Conservation (phyloP, 768 basidiomycete genomes). For the Boletus rex-veris region DNA sequence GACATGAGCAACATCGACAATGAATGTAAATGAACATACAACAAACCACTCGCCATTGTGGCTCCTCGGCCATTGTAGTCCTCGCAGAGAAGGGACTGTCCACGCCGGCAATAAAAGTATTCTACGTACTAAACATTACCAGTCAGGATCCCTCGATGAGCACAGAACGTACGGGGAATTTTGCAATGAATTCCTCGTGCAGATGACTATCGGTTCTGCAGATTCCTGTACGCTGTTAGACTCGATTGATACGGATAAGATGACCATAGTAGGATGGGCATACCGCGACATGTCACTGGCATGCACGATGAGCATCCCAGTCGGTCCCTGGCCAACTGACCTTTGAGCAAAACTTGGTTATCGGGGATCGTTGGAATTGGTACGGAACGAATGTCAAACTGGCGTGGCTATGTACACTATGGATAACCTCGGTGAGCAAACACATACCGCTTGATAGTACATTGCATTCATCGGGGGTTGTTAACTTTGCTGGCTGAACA, state of each 20-base stretch:
- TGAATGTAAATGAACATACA: too few species aligned
- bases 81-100: conserved; percentile 75
- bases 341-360: too few species aligned
- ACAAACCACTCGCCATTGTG: conserved; percentile 73
- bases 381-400: too few species aligned
- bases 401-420: too few species aligned
- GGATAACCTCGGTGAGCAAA: too few species aligned
- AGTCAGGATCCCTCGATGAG: background rate
- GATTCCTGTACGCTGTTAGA: conserved; percentile 35
- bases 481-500: too few species aligned
- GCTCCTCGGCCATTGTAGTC: conserved; percentile 76
- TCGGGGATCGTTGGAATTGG: too few species aligned
- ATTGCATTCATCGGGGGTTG: too few species aligned
- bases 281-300: conserved; percentile 39
- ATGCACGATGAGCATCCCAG: background rate
- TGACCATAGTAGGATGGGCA: conserved; percentile 1
- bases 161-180: conserved; percentile 39
- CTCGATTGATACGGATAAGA: background rate
- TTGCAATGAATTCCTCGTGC: conserved; percentile 58
- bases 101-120: conserved; percentile 84
- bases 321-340: background rate
- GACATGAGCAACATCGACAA: too few species aligned
- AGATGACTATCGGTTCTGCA: conserved; percentile 58
- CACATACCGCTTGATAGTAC: too few species aligned
- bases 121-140: conserved; percentile 54